Evolutionary conservation across 768 basidiomycete species (phyloP), one percentile per base, ranked within the genome.

Genomic region (Pholiota microspora): DNA sequence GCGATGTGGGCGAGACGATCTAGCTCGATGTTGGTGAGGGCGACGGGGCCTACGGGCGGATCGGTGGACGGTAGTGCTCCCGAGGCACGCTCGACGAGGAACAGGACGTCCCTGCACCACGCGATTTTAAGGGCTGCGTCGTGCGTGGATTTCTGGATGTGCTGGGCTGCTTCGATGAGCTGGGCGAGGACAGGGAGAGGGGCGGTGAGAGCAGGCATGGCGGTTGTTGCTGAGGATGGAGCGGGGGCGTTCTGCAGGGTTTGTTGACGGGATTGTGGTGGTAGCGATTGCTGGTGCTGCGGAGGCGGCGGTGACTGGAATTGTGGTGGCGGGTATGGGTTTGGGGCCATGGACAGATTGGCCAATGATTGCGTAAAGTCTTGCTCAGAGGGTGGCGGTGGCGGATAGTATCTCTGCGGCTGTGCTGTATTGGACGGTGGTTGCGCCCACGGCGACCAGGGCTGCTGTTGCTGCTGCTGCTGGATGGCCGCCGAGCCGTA

Each of bases 51-150:
- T 13, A 79, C 61, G 0, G 75, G 70, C 1, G 75, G 69, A 38
- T 83, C 83, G 0, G 75, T 69, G 49, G 77, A 62, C 0, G 71
- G 5, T 65, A 45, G 21, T 60, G 54, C 31, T 67, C 53, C 45
- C 16, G 49, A 25, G 0, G 64, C 59, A 36, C 60, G 80, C 49
- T 95, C 89, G 51, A 91, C 83, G 54, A 95, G 83, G 62, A 84
- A 81, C 54, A 94, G 69, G 53, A 95, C 89, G 58, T 96, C 92
- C 46, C 90, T 78, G 13, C 83, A 82, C 93, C 94, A 98, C 24
- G 80, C 75, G 4, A 96, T 68, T 61, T 85, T 84, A 38, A 84
- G 76, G 0, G 72, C 65, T 2, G 87, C 86, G 60, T 85, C 83
- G 54, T 80, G 79, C 34, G 64, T 64, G 1, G 85, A 79, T 1